Evolutionary conservation across 176 grass and related monocot species (phyloP).

Genomic region (Miscanthus lutarioriparius): DNA sequence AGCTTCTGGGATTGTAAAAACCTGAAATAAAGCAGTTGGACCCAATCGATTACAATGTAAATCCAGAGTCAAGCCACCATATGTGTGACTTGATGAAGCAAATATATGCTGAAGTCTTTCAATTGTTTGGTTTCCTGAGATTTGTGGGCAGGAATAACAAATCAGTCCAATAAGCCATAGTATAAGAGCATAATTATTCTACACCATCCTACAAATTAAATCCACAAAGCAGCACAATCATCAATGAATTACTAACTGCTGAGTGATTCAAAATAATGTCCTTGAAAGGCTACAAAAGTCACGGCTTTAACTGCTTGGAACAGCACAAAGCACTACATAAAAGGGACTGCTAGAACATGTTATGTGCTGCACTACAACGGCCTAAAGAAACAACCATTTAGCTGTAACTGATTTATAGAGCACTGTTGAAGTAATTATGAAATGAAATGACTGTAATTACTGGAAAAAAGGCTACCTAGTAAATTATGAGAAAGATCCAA

Average conservation of each 20-base stretch:
- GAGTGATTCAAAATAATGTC: not conserved
- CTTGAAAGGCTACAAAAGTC: not conserved
- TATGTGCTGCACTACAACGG: not conserved
- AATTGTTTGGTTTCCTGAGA: constrained; percentile 86
- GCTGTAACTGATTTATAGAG: constrained; percentile 12
- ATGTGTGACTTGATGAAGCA: constrained; percentile 81
- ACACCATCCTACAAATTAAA: not conserved
- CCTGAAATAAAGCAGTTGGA: constrained; percentile 98
- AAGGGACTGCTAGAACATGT: constrained; percentile 1
- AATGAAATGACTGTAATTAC: not conserved
- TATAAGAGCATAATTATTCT: not conserved
- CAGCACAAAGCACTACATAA: not conserved
- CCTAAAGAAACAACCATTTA: constrained; percentile 24
- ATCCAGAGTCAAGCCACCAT: constrained; percentile 91
- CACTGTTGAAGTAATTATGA: not conserved
- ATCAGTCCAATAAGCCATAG: constrained; percentile 2
- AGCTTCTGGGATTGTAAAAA: constrained; percentile 32
- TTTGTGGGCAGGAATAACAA: constrained; percentile 29
- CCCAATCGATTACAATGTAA: constrained; percentile 93
- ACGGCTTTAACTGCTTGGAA: not conserved
- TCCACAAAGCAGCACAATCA: not conserved
- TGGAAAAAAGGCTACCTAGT: constrained; percentile 62
- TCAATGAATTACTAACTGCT: not conserved
- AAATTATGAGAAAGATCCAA: constrained; percentile 96
- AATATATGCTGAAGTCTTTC: constrained; percentile 95